Evolutionary conservation across 148 eudicot species (phyloP).

Genomic region (Chenopodium suecicum): DNA sequence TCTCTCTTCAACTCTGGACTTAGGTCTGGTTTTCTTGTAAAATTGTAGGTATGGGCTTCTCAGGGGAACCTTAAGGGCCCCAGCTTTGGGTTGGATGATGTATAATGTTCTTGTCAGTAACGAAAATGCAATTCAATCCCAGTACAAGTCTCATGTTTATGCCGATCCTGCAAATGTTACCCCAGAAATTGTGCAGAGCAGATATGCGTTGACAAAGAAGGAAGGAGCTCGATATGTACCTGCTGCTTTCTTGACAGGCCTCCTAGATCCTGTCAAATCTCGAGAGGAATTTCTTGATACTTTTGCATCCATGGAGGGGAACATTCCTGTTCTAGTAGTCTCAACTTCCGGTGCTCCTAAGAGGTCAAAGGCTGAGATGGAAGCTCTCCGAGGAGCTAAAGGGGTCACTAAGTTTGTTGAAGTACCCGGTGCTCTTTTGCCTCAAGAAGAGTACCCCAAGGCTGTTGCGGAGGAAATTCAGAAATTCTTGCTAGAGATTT

Average conservation of each 20-base stretch:
- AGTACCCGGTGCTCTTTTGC: conserved; percentile 92
- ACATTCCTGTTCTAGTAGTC: conserved; percentile 61
- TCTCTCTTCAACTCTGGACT: not conserved
- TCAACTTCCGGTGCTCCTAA: conserved; percentile 70
- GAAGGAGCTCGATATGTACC: conserved; percentile 95
- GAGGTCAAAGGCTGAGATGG: conserved; percentile 98
- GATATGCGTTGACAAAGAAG: conserved; percentile 74
- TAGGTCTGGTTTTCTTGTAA: not conserved
- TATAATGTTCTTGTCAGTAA: conserved; percentile 95
- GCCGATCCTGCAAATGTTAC: conserved; percentile 84
- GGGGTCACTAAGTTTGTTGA: conserved; percentile 84
- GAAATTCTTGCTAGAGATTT: conserved; percentile 63
- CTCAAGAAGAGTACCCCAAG: conserved; percentile 89
- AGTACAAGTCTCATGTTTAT: conserved; percentile 91
- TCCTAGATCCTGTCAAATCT: conserved; percentile 74
- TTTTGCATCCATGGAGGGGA: conserved; percentile 64
- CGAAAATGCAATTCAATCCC: conserved; percentile 77
- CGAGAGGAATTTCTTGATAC: conserved; percentile 72
- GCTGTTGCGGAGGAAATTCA: conserved; percentile 71
- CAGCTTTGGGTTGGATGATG: conserved; percentile 99
- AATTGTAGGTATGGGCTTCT: conserved; percentile 71
- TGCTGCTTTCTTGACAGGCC: conserved; percentile 94
- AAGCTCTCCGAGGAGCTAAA: conserved; percentile 72
- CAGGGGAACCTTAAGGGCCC: conserved; percentile 87
- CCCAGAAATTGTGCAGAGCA: conserved; percentile 58